These are phyloP conservation scores for Pseudogymnoascus sp. DNA, from an alignment of 2,329 filamentous ascomycete species.

Conservation along the genomic window DNA sequence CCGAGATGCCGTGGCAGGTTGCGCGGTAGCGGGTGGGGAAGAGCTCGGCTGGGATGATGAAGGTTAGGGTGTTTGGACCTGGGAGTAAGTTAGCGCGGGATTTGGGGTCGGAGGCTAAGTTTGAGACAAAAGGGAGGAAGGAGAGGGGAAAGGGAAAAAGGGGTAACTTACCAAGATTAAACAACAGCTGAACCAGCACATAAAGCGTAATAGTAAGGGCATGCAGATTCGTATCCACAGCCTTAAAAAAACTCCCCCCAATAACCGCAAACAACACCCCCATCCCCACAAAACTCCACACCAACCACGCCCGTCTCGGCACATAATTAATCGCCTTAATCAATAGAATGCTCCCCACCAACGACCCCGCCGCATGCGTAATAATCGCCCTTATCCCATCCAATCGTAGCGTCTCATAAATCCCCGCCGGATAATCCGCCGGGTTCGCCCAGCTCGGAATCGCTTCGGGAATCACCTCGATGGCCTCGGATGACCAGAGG, in stretches of 20 bases:
- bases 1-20: constrained; percentile 54
- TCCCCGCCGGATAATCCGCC: constrained; percentile 5
- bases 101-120: no score
- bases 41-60: constrained; percentile 55
- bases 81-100: background rate
- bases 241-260: constrained; percentile 19
- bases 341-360: constrained; percentile 14
- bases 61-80: constrained; percentile 54
- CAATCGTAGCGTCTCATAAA: constrained; percentile 11
- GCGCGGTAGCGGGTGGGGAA: constrained; percentile 56
- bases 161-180: constrained; percentile 46
- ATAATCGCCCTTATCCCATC: constrained; percentile 11
- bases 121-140: no score
- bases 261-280: constrained; percentile 36
- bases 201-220: constrained; percentile 28
- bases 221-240: constrained; percentile 24
- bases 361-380: constrained; percentile 17
- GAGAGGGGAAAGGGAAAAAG: constrained; percentile 39
- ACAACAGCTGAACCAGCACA: constrained; percentile 38
- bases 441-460: constrained; percentile 13
- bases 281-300: constrained; percentile 29
- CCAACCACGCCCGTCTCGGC: constrained; percentile 11
- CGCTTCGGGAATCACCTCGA: constrained; percentile 34
- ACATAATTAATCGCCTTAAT: constrained; percentile 15
- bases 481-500: constrained; percentile 59